Evolutionary conservation across 192 early-diverging fungal genomes (phyloP), one percentile per base, ranked within the genome.

Genomic region (Chytriomyces hyalinus): DNA sequence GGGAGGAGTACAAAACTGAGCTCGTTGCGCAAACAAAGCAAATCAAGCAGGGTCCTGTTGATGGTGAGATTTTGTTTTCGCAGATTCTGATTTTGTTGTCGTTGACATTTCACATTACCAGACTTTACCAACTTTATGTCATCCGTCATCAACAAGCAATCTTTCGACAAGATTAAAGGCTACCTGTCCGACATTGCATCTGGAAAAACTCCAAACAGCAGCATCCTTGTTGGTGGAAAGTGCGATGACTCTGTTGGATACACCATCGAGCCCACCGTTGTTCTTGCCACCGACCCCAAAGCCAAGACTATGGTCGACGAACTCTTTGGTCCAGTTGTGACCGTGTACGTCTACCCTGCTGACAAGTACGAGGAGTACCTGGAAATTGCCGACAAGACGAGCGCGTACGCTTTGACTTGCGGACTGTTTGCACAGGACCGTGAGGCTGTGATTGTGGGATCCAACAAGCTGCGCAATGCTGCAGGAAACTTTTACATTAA

Each of bases 401-500:
- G 94, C 36, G 78, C 84, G 17, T 99, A 99, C 79, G 96, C 92
- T 17, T 87, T 99, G 70, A 99, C 97, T 28, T 94, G 92, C 67
- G 92, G 92, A 5, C 82, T 97, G 78, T 99, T 99, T 87, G 94
- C 96, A 22, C 85, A 90, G 80, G 94, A 96, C 78, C 92, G 97
- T 60, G 80, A 88, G 63, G 93, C 93, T 2, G 87, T 94, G 65
- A 84, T 95, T 47, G 75, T 84, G 20, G 93, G 90, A 36, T 87
- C 88, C 75, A 92, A 93, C 79, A 82, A 88, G 66, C 87, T 99
- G 69, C 90, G 95, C 57, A 86, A 99, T 84, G 89, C 93, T 48
- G 93, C 95, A 6, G 97, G 97, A 49, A 99, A 99, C 91, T 97
- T 99, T 73, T 99, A 99, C 84, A 92, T 99, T 81, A 99, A 99